These are phyloP conservation scores for Penicillium hordei DNA, from an alignment of 2,329 filamentous ascomycete genomes.

Conservation along the genomic window DNA sequence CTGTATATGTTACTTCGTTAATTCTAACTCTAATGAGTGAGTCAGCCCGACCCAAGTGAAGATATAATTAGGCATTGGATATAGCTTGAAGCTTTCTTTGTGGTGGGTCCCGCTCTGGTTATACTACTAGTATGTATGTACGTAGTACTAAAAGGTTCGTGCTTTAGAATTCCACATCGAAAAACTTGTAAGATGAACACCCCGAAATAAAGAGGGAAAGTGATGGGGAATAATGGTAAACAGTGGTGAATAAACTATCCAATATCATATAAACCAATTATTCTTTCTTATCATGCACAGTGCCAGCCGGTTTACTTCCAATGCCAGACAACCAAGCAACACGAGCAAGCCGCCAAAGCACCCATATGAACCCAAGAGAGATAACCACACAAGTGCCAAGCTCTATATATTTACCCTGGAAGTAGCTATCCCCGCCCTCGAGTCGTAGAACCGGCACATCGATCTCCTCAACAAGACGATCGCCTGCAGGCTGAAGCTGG, in stretches of 20 bases:
- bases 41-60: too few relatives aligned
- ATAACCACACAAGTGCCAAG: conserved; percentile 61
- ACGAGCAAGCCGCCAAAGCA: conserved; percentile 59
- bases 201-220: neutral
- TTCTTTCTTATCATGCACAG: conserved; percentile 31
- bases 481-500: conserved; percentile 63
- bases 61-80: too few relatives aligned
- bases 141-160: too few relatives aligned
- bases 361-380: conserved; percentile 66
- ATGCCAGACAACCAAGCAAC: conserved; percentile 28
- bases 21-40: too few relatives aligned
- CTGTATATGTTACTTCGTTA: too few relatives aligned
- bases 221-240: neutral
- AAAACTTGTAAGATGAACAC: neutral
- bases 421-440: conserved; percentile 47
- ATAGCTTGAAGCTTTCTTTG: too few relatives aligned
- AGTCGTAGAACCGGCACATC: conserved; percentile 66
- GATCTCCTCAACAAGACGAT: conserved; percentile 54
- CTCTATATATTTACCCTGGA: conserved; percentile 44
- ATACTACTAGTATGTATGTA: too few relatives aligned
- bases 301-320: neutral
- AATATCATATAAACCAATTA: conserved; percentile 7
- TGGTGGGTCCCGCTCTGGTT: neutral
- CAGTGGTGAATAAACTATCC: neutral
- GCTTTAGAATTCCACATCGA: neutral